Evolutionary conservation across 768 basidiomycete genomes (phyloP).

Genomic region (Amanita polypyramis): DNA sequence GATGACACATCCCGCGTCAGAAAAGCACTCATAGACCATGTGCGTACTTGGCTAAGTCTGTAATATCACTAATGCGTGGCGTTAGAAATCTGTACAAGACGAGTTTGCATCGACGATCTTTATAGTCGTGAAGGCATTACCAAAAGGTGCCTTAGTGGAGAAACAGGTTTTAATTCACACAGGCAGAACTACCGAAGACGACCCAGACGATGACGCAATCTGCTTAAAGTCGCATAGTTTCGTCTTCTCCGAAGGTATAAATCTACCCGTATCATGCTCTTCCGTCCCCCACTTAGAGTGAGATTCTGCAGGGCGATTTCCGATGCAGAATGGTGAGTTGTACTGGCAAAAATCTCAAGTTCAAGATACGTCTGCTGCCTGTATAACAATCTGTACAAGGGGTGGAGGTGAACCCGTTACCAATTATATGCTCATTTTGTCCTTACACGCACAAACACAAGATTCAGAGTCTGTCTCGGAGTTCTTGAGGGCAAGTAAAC

Average conservation of each 20-base stretch:
- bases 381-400: conserved; percentile 34
- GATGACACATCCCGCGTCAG: conserved; percentile 30
- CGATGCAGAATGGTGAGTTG: conserved; percentile 9
- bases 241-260: not conserved
- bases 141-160: conserved; percentile 64
- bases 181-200: conserved; percentile 36
- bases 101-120: conserved; percentile 38
- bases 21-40: conserved; percentile 18
- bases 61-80: not conserved
- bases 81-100: conserved; percentile 11
- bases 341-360: conserved; percentile 43
- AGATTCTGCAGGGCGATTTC: not conserved
- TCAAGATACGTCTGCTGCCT: conserved; percentile 27
- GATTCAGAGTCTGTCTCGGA: not conserved
- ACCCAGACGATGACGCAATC: conserved; percentile 33
- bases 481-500: not conserved
- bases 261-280: not conserved
- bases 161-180: conserved; percentile 71
- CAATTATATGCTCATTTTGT: not conserved
- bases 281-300: not conserved
- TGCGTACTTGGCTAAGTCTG: not conserved
- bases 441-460: not conserved
- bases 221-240: not conserved
- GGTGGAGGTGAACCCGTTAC: conserved; percentile 18
- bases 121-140: conserved; percentile 50